Base-by-base conservation (phyloP, 768 basidiomycete genomes). In the Mycena vitilis region DNA sequence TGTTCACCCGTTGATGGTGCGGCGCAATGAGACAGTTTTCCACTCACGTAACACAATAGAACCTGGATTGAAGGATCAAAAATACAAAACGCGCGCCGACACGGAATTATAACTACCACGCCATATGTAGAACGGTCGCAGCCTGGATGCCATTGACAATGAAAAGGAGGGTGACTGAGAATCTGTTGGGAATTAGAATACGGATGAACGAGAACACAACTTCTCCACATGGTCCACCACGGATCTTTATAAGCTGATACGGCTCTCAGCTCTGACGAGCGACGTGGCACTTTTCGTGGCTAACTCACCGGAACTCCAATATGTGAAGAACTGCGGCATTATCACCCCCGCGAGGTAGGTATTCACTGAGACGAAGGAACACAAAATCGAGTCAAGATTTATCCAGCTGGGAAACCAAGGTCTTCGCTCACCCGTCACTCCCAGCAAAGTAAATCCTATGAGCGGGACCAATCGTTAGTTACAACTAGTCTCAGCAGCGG, bases 241-340 rank as follows among this genome's bases (percentile, higher is more conserved):
- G 49, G 20, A 25, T 66, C 65, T n/a, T 49, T 11, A 25, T 25
- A 23, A 13, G 30, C 65, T 60, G 45, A 30, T 30, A 30, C 30
- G 30, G 30, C 30, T 30, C 30, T 30, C 30, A 30, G 30, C 30
- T 30, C 30, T 30, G 30, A 30, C 30, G 30, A 30, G 30, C 30
- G 30, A 30, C 30, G 30, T 30, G 30, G 30, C 25, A 52, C 15
- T 20, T 13, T 52, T 23, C 11, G 11, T 48, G 22, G 10, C 30
- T 25, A 15, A 65, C 64, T 16, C 55, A 65, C 64, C 38, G 11
- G 64, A 56, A 42, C 9, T 59, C 64, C 64, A 65, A 44, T 65
- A 65, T n/a, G 55, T 37, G 10, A 40, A 65, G 56, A 65, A 65
- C 25, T 65, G 64, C 16, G 64, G 51, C 56, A 42, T 40, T 36